Conservation (phyloP, 2,329 filamentous ascomycete genomes). For the Trichoderma sp. region DNA sequence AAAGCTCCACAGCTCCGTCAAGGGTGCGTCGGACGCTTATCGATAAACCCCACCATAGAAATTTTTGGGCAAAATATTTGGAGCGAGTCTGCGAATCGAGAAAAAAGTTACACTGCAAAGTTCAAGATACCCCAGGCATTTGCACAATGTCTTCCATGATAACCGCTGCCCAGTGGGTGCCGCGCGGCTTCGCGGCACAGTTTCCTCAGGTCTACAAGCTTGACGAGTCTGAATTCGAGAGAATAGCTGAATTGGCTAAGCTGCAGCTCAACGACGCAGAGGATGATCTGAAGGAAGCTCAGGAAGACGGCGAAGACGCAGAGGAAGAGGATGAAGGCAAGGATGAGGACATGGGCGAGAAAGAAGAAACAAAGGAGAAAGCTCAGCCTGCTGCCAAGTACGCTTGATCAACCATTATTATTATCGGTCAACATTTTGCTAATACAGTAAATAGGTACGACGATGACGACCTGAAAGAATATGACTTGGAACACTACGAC, state of each 20-base stretch:
- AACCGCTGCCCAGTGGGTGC: slow-evolving; percentile 73
- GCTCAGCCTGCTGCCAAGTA: slow-evolving; percentile 42
- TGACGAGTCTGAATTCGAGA: slow-evolving; percentile 71
- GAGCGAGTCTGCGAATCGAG: slow-evolving; percentile 10
- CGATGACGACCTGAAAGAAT: slow-evolving; percentile 92
- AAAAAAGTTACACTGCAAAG: slow-evolving; percentile 15
- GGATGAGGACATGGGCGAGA: slow-evolving; percentile 30
- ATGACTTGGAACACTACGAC: slow-evolving; percentile 94
- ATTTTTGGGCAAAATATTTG: slow-evolving; percentile 36
- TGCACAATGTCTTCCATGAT: slow-evolving; percentile 69
- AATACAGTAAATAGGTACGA: slow-evolving; percentile 47
- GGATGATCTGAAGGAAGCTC: slow-evolving; percentile 75
- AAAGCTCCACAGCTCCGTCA: neutral
- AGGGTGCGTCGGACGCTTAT: slow-evolving; percentile 31
- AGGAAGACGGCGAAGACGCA: slow-evolving; percentile 37
- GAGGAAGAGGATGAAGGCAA: slow-evolving; percentile 6
- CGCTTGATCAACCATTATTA: neutral
- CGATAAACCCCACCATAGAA: slow-evolving; percentile 41
- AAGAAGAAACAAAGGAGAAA: slow-evolving; percentile 9
- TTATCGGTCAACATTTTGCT: slow-evolving; percentile 14
- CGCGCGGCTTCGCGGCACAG: slow-evolving; percentile 71
- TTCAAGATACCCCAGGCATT: slow-evolving; percentile 32
- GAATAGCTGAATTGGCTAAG: slow-evolving; percentile 72
- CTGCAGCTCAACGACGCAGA: slow-evolving; percentile 88
- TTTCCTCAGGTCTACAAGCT: slow-evolving; percentile 74